A percentile compares a stretch with the other conserved stretches of the same genome.
phyloP scores from a whole-genome alignment of 2,329 filamentous ascomycete genomes.

The Monilinia vaccinii-corymbosi region DNA sequence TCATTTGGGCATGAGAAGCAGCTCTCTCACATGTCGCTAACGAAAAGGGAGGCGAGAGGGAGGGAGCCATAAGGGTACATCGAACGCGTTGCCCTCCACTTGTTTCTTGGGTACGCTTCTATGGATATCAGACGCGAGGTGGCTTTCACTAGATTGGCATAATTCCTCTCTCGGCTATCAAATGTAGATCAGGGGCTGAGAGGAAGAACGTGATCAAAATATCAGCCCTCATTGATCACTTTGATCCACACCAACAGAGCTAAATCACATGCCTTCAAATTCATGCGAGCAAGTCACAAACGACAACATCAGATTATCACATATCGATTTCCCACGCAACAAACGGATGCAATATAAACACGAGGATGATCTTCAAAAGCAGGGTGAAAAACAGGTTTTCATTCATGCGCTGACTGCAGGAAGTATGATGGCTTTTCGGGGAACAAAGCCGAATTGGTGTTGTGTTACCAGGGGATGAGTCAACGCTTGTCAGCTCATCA shows the following conservation, averaged over 20 bases:
- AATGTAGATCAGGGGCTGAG: not conserved
- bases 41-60: not conserved
- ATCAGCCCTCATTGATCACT: not conserved
- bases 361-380: not conserved
- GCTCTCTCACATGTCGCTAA: not conserved
- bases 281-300: not conserved
- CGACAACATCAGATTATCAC: not conserved
- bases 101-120: not conserved
- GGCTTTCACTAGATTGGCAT: not conserved
- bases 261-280: not conserved
- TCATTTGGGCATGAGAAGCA: not conserved
- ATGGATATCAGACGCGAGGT: too few species aligned
- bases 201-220: not conserved
- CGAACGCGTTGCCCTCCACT: not conserved
- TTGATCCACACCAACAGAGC: not conserved
- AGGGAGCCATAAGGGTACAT: too few species aligned
- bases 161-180: not conserved
- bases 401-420: not conserved
- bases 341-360: not conserved
- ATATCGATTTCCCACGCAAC: not conserved
- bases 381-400: not conserved
- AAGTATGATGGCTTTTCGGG: not conserved
- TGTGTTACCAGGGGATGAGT: not conserved
- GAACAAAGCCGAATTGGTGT: not conserved
- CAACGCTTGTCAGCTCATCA: not conserved